phyloP scores from a whole-genome alignment of 1,284 basidiomycete genomes.

The Cystobasidium slooffiae region DNA sequence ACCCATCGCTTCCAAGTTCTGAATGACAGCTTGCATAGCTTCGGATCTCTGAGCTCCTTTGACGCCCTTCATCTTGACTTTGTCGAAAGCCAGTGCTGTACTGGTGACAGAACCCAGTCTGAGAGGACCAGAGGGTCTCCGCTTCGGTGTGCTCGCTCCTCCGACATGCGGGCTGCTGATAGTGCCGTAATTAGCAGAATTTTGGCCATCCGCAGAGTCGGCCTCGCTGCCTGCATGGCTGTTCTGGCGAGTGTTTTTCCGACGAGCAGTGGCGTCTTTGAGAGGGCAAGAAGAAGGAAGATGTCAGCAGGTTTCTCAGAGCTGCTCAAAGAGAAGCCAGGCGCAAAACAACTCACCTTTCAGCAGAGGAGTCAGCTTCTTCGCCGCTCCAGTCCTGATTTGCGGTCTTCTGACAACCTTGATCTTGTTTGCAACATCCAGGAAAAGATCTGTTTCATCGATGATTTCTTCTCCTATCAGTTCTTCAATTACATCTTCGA shows the following conservation, averaged over 20 bases:
- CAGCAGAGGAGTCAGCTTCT: constrained; percentile 51
- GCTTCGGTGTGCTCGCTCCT: constrained; percentile 35
- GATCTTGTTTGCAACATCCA: constrained; percentile 52
- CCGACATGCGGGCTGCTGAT: constrained; percentile 13
- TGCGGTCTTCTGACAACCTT: constrained; percentile 51
- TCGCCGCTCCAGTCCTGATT: constrained; percentile 45
- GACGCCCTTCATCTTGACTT: constrained; percentile 40
- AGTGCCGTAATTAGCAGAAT: constrained; percentile 31
- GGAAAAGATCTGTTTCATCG: constrained; percentile 51
- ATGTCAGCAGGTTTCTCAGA: background rate
- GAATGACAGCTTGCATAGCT: constrained; percentile 40
- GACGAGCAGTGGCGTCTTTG: constrained; percentile 24
- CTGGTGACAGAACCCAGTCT: constrained; percentile 20
- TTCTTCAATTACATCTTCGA: constrained; percentile 67
- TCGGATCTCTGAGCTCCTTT: constrained; percentile 24
- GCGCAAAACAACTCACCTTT: constrained; percentile 39
- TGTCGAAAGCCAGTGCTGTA: constrained; percentile 30
- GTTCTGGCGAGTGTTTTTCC: constrained; percentile 8
- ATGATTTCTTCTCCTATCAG: constrained; percentile 63
- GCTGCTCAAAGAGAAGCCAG: background rate
- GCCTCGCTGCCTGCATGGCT: constrained; percentile 35
- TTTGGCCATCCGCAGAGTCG: background rate
- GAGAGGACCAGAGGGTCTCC: constrained; percentile 37
- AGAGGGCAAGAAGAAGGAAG: background rate
- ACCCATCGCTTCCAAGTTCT: constrained; percentile 38